Base-by-base conservation (phyloP, 768 basidiomycete genomes). In the Trametes punicea region DNA sequence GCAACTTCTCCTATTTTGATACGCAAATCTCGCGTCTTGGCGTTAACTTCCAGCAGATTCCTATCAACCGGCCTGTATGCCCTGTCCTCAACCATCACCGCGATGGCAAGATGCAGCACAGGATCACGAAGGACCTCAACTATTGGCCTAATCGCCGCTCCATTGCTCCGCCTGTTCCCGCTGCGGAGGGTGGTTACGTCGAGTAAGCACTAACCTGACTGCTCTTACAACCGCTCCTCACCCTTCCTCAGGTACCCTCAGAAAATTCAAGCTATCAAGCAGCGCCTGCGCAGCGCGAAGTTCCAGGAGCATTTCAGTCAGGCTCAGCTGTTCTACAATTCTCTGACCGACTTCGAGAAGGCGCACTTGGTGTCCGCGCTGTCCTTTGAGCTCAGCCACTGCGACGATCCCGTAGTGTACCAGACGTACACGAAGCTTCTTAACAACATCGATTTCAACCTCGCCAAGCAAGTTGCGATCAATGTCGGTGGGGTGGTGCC, bases 1-100 rank as follows among this genome's bases (percentile, higher is more conserved):
- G 93, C 36, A 92, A 91, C 71, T 93, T 93, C 71, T 87, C 84
- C 0, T 94, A 95, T 73, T 81, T 86, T 62, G 91, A 96, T 68
- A 93, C 91, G 0, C 91, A 93, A 63, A 77, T 92, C 46, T 79
- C 82, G 3, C 82, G 93, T 20, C 72, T 95, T 13, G 93, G 93
- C 4, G 69, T 86, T 29, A 95, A 95, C 68, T 94, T 84, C 77
- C 77, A 87, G 64, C 60, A 85, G 80, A 70, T 94, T 20, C 92
- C 93, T 15, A 91, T 95, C 63, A 95, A 95, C 65, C 78, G 86
- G 16, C 85, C 88, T 3, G 66, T 88, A 3, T 91, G 89, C 60
- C 90, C 88, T 1, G 82, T 90, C 27, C 69, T 88, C 70, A 88
- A 84, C 63, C 77, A 82, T 56, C 74, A 87, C 38, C 81, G 87